Evolutionary conservation across 1,284 basidiomycete genomes (phyloP).

Genomic region (Mycena citricolor): DNA sequence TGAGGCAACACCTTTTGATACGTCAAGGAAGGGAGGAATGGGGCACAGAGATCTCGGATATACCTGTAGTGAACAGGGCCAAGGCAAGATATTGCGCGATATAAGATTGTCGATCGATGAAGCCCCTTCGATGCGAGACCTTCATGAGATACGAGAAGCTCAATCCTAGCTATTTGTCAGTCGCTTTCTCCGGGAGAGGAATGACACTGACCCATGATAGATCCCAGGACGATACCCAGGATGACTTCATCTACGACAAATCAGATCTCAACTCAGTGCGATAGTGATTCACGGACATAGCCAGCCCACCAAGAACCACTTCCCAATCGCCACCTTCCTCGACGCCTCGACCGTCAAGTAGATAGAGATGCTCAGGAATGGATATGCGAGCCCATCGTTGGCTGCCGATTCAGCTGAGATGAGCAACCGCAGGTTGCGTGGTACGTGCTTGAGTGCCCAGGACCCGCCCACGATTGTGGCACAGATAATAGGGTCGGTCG

Average conservation of each 20-base stretch:
- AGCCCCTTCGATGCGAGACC: constrained; percentile 70
- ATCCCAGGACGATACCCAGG: constrained; percentile 77
- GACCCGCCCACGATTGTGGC: constrained; percentile 77
- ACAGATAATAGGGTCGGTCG: constrained; percentile 87
- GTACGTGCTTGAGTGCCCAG: constrained; percentile 88
- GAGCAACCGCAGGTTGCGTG: constrained; percentile 78
- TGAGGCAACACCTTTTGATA: constrained; percentile 54
- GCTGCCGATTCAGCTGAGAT: constrained; percentile 91
- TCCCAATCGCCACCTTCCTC: constrained; percentile 60
- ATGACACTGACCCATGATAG: constrained; percentile 58
- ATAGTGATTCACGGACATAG: constrained; percentile 49
- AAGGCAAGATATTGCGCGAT: constrained; percentile 89
- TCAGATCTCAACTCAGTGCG: constrained; percentile 1
- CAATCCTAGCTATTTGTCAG: constrained; percentile 45
- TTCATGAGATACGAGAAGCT: constrained; percentile 82
- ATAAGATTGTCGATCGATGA: constrained; percentile 90
- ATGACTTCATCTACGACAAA: constrained; percentile 74
- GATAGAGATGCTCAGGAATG: constrained; percentile 86
- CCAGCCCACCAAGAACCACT: constrained; percentile 85
- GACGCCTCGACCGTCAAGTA: constrained; percentile 80
- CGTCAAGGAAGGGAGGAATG: background rate
- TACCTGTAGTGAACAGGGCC: constrained; percentile 72
- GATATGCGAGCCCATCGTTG: constrained; percentile 82
- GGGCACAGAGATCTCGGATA: background rate
- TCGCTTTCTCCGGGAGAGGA: background rate